Evolutionary conservation across 305 asterid species (phyloP).

Genomic region (Solanum chacoense): DNA sequence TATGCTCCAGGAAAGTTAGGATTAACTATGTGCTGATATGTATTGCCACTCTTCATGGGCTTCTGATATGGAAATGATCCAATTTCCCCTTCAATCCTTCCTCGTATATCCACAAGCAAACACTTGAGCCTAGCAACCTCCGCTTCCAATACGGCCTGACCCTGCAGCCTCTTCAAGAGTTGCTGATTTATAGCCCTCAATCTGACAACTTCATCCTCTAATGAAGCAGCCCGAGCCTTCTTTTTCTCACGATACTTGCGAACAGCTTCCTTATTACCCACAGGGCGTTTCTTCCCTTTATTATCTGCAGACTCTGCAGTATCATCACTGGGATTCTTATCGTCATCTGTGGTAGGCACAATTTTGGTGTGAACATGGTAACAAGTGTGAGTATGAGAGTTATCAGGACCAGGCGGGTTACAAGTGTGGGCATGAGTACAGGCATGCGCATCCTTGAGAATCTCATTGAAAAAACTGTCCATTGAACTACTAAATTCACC

Average conservation of each 20-base stretch:
- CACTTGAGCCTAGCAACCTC: slow-evolving; percentile 63
- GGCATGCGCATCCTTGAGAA: slow-evolving; percentile 60
- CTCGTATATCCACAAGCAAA: slow-evolving; percentile 84
- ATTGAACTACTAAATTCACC: slow-evolving; percentile 58
- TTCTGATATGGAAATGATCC: slow-evolving; percentile 93
- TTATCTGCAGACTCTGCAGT: slow-evolving; percentile 70
- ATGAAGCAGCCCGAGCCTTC: slow-evolving; percentile 46
- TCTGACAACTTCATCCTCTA: slow-evolving; percentile 58
- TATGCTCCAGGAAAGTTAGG: slow-evolving; percentile 41
- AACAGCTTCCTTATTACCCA: slow-evolving; percentile 64
- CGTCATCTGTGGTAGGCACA: slow-evolving; percentile 45
- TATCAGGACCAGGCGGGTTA: slow-evolving; percentile 82
- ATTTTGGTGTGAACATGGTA: slow-evolving; percentile 90
- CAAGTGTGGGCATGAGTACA: slow-evolving; percentile 96
- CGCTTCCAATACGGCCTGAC: slow-evolving; percentile 39
- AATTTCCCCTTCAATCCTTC: slow-evolving; percentile 90
- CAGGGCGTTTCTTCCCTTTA: slow-evolving; percentile 42
- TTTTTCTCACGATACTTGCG: slow-evolving; percentile 72
- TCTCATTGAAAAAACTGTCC: slow-evolving; percentile 55
- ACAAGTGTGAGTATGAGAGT: slow-evolving; percentile 89
- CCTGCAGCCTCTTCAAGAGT: slow-evolving; percentile 38
- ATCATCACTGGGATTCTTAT: slow-evolving; percentile 55
- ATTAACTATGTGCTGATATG: slow-evolving; percentile 29
- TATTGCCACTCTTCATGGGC: slow-evolving; percentile 42
- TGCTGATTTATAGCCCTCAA: slow-evolving; percentile 45